Evolutionary conservation across 2,329 filamentous ascomycete genomes (phyloP).

Genomic region (Arthroderma sp.): DNA sequence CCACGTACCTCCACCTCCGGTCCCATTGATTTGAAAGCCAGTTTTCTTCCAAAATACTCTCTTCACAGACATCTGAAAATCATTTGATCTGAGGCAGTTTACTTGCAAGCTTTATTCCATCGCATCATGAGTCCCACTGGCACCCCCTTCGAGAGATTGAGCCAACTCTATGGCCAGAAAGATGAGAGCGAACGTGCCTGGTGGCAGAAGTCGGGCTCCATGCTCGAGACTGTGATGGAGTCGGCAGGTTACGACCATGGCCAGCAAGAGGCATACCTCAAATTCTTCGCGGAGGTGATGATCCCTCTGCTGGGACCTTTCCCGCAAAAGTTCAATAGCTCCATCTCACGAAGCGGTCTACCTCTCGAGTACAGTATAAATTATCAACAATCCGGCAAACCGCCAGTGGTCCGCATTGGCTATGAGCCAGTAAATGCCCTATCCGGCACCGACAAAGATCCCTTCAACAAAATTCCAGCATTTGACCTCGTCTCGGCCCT

Average conservation of each 20-base stretch:
- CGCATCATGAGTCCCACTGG: neutral
- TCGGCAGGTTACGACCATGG: constrained; percentile 10
- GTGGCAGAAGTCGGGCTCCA: constrained; percentile 14
- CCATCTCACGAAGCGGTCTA: constrained; percentile 3
- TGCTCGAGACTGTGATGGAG: constrained; percentile 11
- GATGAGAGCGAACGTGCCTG: constrained; percentile 10
- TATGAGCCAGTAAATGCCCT: constrained; percentile 4
- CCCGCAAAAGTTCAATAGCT: constrained; percentile 4
- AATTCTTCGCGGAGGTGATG: constrained; percentile 9
- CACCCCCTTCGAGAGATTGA: neutral
- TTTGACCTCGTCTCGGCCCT: constrained; percentile 2
- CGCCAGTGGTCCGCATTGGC: constrained; percentile 4
- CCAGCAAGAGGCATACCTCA: constrained; percentile 11
- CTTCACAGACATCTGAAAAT: no score
- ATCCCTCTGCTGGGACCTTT: constrained; percentile 12
- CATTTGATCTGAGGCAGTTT: no score
- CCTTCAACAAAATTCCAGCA: constrained; percentile 4
- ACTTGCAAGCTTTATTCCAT: no score
- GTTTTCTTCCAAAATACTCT: no score
- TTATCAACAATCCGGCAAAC: constrained; percentile 4
- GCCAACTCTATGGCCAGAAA: neutral
- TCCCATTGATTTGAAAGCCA: no score
- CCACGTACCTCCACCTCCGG: no score
- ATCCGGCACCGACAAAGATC: constrained; percentile 5
- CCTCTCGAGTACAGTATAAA: constrained; percentile 10